Evolutionary conservation across 306 rosid genomes (phyloP).

Genomic region (Sophora flavescens): DNA sequence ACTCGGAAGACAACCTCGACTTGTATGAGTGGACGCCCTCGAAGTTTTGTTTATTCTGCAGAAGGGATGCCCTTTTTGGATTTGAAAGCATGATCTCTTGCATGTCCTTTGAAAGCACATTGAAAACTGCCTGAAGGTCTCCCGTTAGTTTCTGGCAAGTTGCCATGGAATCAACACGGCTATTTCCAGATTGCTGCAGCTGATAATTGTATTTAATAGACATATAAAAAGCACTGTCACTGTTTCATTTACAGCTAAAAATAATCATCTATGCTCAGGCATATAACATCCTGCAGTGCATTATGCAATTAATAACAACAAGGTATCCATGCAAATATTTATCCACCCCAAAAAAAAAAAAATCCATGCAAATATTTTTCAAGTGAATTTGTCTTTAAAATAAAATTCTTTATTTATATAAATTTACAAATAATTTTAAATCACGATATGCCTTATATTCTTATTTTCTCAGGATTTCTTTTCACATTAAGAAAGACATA

Average conservation of each 20-base stretch:
- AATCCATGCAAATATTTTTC: no score
- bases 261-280: background rate
- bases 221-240: conserved; percentile 40
- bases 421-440: no score
- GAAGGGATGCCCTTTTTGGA: conserved; percentile 79
- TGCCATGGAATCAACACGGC: conserved; percentile 52
- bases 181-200: conserved; percentile 75
- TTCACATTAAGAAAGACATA: no score
- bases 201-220: conserved; percentile 49
- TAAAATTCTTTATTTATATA: no score
- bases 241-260: conserved; percentile 37
- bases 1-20: conserved; percentile 51
- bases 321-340: no score
- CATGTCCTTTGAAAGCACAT: conserved; percentile 81
- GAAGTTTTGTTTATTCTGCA: conserved; percentile 63
- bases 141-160: conserved; percentile 65
- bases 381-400: no score
- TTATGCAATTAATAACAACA: conserved; percentile 14
- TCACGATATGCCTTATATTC: no score
- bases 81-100: conserved; percentile 83
- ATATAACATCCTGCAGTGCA: conserved; percentile 17
- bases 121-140: conserved; percentile 70
- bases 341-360: no score
- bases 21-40: conserved; percentile 53
- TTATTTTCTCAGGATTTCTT: no score